These are phyloP conservation scores for Globisporangium cystogenes DNA, from an alignment of 352 stramenopile species.

Conservation along the genomic window DNA sequence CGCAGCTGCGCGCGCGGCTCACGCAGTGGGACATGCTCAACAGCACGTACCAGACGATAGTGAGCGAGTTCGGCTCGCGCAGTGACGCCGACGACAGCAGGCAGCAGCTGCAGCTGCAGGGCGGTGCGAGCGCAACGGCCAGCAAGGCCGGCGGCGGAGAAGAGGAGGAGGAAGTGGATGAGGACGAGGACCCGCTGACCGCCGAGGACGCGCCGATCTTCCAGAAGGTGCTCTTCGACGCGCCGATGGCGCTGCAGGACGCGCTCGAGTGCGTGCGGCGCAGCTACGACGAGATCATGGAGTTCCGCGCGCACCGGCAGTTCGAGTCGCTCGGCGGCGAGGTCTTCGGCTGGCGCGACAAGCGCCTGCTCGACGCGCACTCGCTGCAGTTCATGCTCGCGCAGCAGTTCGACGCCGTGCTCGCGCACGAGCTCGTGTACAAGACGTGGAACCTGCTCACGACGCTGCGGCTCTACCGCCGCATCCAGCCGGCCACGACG, in stretches of 20 bases:
- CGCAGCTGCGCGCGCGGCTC: slow-evolving; percentile 26
- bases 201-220: slow-evolving; percentile 31
- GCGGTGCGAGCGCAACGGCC: not conserved
- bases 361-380: slow-evolving; percentile 25
- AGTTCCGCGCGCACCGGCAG: slow-evolving; percentile 30
- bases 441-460: slow-evolving; percentile 69
- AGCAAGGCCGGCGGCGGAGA: no score
- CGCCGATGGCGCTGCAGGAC: slow-evolving; percentile 27
- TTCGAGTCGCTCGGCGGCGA: slow-evolving; percentile 38
- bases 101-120: not conserved
- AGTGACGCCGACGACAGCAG: not conserved
- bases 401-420: slow-evolving; percentile 42
- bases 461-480: slow-evolving; percentile 35
- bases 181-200: slow-evolving; percentile 8
- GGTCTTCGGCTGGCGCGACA: slow-evolving; percentile 51
- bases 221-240: slow-evolving; percentile 38
- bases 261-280: slow-evolving; percentile 42
- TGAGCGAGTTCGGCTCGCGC: slow-evolving; percentile 25
- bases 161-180: not conserved
- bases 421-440: slow-evolving; percentile 46
- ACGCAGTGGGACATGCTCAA: slow-evolving; percentile 42
- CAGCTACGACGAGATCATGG: slow-evolving; percentile 62
- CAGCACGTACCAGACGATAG: slow-evolving; percentile 49
- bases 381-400: slow-evolving; percentile 61
- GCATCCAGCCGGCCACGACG: slow-evolving; percentile 56